These are phyloP conservation scores for Striga asiatica DNA, from an alignment of 257 asterid genomes.

Conservation along the genomic window DNA sequence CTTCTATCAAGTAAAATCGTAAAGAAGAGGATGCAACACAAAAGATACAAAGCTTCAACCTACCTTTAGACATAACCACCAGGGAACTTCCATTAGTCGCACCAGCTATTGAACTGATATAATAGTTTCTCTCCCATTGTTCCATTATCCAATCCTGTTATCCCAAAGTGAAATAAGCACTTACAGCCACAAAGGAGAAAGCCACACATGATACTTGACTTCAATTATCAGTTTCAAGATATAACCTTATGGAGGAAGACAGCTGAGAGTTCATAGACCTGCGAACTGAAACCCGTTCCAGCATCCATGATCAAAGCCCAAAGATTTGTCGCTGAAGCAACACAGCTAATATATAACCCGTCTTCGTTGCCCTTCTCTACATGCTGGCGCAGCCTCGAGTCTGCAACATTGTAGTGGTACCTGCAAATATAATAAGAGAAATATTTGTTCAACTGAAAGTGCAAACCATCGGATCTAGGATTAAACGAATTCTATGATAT, in stretches of 20 bases:
- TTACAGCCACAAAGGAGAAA: neutral
- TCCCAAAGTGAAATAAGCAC: slow-evolving; percentile 5
- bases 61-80: slow-evolving; percentile 97
- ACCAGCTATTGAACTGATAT: slow-evolving; percentile 96
- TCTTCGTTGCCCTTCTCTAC: slow-evolving; percentile 94
- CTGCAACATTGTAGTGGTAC: slow-evolving; percentile 79
- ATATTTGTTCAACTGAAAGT: neutral
- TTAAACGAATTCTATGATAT: neutral
- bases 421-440: slow-evolving; percentile 24
- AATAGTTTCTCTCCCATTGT: slow-evolving; percentile 94
- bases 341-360: slow-evolving; percentile 84
- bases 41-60: slow-evolving; percentile 4
- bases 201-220: neutral
- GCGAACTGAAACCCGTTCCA: slow-evolving; percentile 78
- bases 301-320: slow-evolving; percentile 99
- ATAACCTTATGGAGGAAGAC: slow-evolving; percentile 83
- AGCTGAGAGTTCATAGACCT: slow-evolving; percentile 88
- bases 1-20: neutral
- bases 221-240: slow-evolving; percentile 10
- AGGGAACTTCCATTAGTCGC: slow-evolving; percentile 81
- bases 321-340: slow-evolving; percentile 81
- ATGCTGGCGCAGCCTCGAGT: slow-evolving; percentile 65
- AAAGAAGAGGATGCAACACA: too few species aligned
- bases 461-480: neutral
- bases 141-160: slow-evolving; percentile 99